Percentiles rank a stretch among this genome's conserved stretches.
These are phyloP conservation scores for Magnaporthiopsis incrustans DNA, from an alignment of 2,329 filamentous ascomycete genomes.

Conservation along the genomic window DNA sequence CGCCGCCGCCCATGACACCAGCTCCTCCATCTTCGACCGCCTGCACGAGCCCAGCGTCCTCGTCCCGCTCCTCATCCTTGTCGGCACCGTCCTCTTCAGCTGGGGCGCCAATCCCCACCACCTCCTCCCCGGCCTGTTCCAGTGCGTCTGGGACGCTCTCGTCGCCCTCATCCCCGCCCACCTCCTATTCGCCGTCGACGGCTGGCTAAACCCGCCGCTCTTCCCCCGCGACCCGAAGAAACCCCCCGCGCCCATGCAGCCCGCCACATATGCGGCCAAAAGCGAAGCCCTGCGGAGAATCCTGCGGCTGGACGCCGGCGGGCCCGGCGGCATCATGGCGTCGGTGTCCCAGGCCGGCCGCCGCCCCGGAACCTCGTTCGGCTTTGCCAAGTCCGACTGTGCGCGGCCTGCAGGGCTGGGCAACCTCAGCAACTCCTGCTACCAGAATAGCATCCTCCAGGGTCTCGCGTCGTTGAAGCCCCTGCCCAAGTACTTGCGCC, in stretches of 20 bases:
- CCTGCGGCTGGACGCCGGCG: constrained; percentile 46
- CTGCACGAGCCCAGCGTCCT: constrained; percentile 27
- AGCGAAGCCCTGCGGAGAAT: constrained; percentile 57
- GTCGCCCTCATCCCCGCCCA: constrained; percentile 48
- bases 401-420: constrained; percentile 61
- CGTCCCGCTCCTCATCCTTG: constrained; percentile 25
- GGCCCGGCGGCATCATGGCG: constrained; percentile 44
- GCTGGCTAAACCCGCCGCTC: constrained; percentile 42
- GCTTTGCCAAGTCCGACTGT: constrained; percentile 24
- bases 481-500: constrained; percentile 55
- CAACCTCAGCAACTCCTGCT: constrained; percentile 94
- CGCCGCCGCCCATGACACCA: constrained; percentile 13
- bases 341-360: constrained; percentile 51
- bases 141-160: constrained; percentile 48
- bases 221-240: constrained; percentile 20
- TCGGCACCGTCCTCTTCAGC: constrained; percentile 26
- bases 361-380: constrained; percentile 9
- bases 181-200: constrained; percentile 49
- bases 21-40: constrained; percentile 20
- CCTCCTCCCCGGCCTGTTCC: constrained; percentile 31
- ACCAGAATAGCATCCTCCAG: constrained; percentile 93
- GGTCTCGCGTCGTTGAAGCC: constrained; percentile 68
- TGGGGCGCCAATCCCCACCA: constrained; percentile 17
- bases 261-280: constrained; percentile 46
- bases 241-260: constrained; percentile 22